These are phyloP conservation scores for Fusarium sp. DNA, from an alignment of 2,329 filamentous ascomycete genomes.

Conservation along the genomic window DNA sequence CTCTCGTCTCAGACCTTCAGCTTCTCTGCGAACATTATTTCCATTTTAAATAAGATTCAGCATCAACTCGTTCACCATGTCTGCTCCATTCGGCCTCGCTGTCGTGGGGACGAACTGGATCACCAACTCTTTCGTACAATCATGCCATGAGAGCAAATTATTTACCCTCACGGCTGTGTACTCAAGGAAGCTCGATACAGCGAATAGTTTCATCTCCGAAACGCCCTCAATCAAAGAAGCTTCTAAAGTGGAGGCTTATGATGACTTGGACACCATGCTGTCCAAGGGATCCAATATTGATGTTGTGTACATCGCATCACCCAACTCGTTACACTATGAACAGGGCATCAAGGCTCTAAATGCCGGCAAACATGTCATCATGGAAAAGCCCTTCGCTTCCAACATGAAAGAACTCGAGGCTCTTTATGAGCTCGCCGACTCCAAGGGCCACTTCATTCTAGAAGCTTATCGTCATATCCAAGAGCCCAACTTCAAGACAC, in stretches of 20 bases:
- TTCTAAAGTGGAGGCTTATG: constrained; percentile 1
- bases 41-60: too few species aligned
- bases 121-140: constrained; percentile 34
- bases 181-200: constrained; percentile 27
- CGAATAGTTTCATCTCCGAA: constrained; percentile 19
- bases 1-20: too few species aligned
- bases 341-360: constrained; percentile 17
- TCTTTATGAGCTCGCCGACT: constrained; percentile 27
- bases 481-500: constrained; percentile 32
- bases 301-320: constrained; percentile 30
- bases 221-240: constrained; percentile 23
- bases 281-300: background rate
- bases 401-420: constrained; percentile 17
- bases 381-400: constrained; percentile 35
- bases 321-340: constrained; percentile 32
- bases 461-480: constrained; percentile 35
- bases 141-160: constrained; percentile 24
- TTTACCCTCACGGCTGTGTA: constrained; percentile 26
- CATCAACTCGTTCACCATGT: background rate
- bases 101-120: constrained; percentile 36
- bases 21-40: too few species aligned
- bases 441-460: constrained; percentile 16
- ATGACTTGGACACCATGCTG: constrained; percentile 23
- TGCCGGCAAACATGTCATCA: constrained; percentile 25
- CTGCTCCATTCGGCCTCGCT: constrained; percentile 27